These are phyloP conservation scores for Artemisia annua DNA, from an alignment of 129 eudicot species.

Conservation along the genomic window DNA sequence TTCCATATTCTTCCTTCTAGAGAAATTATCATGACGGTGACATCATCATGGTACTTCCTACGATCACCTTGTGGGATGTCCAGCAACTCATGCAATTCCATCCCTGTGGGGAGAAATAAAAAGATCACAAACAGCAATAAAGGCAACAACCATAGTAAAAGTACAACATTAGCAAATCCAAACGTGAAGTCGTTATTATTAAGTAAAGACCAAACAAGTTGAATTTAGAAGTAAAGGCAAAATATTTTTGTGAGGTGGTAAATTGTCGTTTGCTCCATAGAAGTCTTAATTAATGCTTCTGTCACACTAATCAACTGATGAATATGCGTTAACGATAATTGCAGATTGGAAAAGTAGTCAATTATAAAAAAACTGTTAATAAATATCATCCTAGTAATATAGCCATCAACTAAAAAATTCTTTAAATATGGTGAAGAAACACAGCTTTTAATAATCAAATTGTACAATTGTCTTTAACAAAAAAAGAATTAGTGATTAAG, in stretches of 20 bases:
- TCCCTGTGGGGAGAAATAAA: slow-evolving; percentile 45
- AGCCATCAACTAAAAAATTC: too few relatives aligned
- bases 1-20: slow-evolving; percentile 93
- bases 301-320: not conserved
- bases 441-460: too few relatives aligned
- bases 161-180: slow-evolving; percentile 1
- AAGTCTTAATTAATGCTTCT: not conserved
- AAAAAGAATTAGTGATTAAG: too few relatives aligned
- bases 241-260: not conserved
- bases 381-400: not conserved
- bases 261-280: not conserved
- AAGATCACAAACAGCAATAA: slow-evolving; percentile 9
- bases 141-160: not conserved
- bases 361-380: not conserved
- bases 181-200: not conserved
- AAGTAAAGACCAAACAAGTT: not conserved
- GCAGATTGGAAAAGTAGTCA: not conserved
- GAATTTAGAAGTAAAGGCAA: too few relatives aligned
- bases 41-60: slow-evolving; percentile 90
- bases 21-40: slow-evolving; percentile 79
- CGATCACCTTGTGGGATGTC: slow-evolving; percentile 95
- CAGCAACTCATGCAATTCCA: slow-evolving; percentile 85
- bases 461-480: too few relatives aligned
- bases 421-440: too few relatives aligned
- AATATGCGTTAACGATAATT: not conserved